Evolutionary conservation across 108 stramenopile genomes (phyloP), one percentile per base, ranked within the genome.

Genomic region (Chaetoceros tenuissimus): DNA sequence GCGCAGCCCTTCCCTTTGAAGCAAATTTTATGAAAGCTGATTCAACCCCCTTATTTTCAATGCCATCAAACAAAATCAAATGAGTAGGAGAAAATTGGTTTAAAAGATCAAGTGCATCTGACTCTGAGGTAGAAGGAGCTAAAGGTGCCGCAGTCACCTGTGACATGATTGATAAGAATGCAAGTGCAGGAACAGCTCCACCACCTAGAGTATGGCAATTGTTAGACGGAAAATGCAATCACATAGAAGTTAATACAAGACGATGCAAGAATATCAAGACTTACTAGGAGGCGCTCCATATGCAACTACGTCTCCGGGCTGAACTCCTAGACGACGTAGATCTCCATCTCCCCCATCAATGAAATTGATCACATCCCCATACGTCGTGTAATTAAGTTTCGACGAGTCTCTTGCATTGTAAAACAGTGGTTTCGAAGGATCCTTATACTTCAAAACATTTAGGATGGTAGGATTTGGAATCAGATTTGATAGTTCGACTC

Each of bases 121-220:
- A 20, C 18, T 57, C 43, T 20, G 55, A 19, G 22, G 31, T 57
- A 8, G 40, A 20, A 7, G 55, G 55, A 24, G 55, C 55, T 18
- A 57, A 40, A 23, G 55, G 55, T 13, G 55, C 55, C 22, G 55
- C 55, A 21, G 55, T 24, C 8, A 40, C 44, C 55, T 57, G 55
- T 23, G 55, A 20, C 20, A 19, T 40, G 18, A 57, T 57, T 31
- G 55, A 57, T 18, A 57, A 40, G 44, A 57, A 57, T 3, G 55
- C 34, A 23, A 45, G 22, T 44, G 43, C 43, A 45, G 55, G 10
- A n/a, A n/a, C n/a, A n/a, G n/a, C n/a, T n/a, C n/a, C n/a, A n/a
- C n/a, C n/a, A n/a, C n/a, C n/a, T n/a, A 57, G 24, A 3, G 19
- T 31, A 31, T 40, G 40, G 40, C n/a, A 44, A 17, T n/a, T n/a